Conservation (phyloP, 768 basidiomycete species). For the Trametes cingulata region DNA sequence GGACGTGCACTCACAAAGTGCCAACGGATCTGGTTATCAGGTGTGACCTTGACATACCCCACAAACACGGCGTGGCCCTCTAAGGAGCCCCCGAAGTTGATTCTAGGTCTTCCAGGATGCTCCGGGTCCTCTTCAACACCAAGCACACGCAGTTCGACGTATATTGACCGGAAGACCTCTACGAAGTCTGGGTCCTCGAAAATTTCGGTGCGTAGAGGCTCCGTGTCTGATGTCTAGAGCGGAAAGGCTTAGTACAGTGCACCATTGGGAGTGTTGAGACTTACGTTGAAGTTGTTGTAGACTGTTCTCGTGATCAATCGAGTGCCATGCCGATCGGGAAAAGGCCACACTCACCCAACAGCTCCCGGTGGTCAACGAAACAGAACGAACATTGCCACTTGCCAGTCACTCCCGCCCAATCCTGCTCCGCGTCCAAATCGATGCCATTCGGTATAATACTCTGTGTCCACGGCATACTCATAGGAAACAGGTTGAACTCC, state of each 20-base stretch:
- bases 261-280: background rate
- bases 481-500: conserved; percentile 38
- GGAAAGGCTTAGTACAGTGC: background rate
- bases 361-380: conserved; percentile 67
- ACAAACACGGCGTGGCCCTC: conserved; percentile 46
- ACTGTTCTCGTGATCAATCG: conserved; percentile 32
- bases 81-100: conserved; percentile 53
- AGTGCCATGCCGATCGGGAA: background rate
- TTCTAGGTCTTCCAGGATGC: conserved; percentile 52
- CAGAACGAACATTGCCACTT: conserved; percentile 65
- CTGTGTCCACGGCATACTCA: conserved; percentile 59
- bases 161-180: conserved; percentile 54
- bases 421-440: conserved; percentile 39
- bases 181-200: conserved; percentile 52
- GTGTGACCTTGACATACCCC: conserved; percentile 56
- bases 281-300: conserved; percentile 46
- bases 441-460: conserved; percentile 43
- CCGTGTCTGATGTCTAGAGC: conserved; percentile 32
- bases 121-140: conserved; percentile 44
- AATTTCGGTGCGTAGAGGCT: conserved; percentile 42
- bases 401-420: conserved; percentile 64
- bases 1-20: conserved; percentile 51
- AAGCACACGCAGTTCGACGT: conserved; percentile 47
- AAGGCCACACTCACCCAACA: conserved; percentile 51
- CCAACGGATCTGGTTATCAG: conserved; percentile 61